These are phyloP conservation scores for Xylaria flabelliformis DNA, from an alignment of 495 filamentous ascomycete genomes.

Conservation along the genomic window DNA sequence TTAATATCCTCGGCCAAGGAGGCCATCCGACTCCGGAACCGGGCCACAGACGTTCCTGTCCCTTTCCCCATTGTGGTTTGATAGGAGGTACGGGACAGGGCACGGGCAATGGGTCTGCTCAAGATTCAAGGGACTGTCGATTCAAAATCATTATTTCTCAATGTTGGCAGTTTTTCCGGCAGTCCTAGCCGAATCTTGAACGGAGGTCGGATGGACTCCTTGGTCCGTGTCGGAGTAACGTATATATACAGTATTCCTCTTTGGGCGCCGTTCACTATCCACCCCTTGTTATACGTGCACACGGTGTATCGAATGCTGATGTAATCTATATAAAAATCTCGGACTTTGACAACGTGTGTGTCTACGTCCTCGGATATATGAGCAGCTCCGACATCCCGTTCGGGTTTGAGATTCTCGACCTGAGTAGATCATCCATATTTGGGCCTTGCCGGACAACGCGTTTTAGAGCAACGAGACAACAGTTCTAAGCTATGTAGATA, in stretches of 20 bases:
- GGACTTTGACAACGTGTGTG: background rate
- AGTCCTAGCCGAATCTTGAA: background rate
- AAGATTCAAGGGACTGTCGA: background rate
- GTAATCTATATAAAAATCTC: background rate
- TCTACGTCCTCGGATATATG: background rate
- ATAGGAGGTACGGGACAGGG: background rate
- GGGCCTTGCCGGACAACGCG: background rate
- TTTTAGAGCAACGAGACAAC: background rate
- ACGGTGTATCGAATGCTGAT: background rate
- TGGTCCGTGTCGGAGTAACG: background rate
- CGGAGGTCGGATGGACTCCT: slow-evolving; percentile 9
- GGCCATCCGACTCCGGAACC: background rate
- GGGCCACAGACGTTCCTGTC: background rate
- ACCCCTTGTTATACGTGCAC: background rate
- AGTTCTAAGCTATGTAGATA: background rate
- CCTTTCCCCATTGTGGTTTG: background rate
- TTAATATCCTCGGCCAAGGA: background rate
- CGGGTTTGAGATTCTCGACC: background rate
- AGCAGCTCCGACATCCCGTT: background rate
- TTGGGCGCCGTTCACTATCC: background rate
- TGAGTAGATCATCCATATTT: background rate
- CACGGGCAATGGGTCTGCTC: background rate
- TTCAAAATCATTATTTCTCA: background rate
- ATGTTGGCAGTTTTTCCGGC: background rate
- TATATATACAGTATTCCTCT: background rate